Base-by-base conservation (phyloP, 208 protist species). In the Acanthamoeba lenticulata region DNA sequence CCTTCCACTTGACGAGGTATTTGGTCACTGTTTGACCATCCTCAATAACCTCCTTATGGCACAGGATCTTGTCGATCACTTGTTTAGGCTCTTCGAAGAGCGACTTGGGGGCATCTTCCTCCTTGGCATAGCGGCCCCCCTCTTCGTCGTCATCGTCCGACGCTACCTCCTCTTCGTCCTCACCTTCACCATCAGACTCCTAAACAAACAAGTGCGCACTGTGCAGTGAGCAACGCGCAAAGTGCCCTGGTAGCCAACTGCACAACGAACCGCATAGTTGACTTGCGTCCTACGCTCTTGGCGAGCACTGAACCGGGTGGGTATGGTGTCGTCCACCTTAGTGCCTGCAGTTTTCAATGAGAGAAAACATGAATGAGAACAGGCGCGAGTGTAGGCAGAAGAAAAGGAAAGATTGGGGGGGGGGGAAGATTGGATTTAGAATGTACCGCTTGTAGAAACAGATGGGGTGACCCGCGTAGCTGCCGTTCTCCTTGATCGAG, bases 1-100 rank as follows among this genome's bases (percentile, higher is more conserved):
- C 91, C 49, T 94, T 94, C 72, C 77, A 94, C 44, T 94, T 94
- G 91, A 94, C 40, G 57, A 94, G 77, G n/a, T 92, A 92, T n/a
- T 77, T 44, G 1, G 60, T 69, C 42, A 60, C 88, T 9, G 88
- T 40, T 32, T 55, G 38, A n/a, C 57, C 62, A 11, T 55, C 88
- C n/a, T 92, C 45, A 1, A 29, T 77, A 9, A 92, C 32, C 77
- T 67, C 88, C 40, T 77, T 92, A 40, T 92, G 88, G 40, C 88
- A 60, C n/a, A 92, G n/a, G 11, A 92, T 67, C 40, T 77, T 92
- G 32, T 92, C 88, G 62, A 92, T 77, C 40, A 92, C 88, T 47
- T 92, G 38, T 57, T 77, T 44, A 21, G 88, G 60, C n/a, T 92
- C 88, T 67, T 92, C 60, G 36, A 92, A 49, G 5, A 92, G 88